These are phyloP conservation scores for Ustilago hordei DNA, from an alignment of 1,284 basidiomycete species.

Conservation along the genomic window DNA sequence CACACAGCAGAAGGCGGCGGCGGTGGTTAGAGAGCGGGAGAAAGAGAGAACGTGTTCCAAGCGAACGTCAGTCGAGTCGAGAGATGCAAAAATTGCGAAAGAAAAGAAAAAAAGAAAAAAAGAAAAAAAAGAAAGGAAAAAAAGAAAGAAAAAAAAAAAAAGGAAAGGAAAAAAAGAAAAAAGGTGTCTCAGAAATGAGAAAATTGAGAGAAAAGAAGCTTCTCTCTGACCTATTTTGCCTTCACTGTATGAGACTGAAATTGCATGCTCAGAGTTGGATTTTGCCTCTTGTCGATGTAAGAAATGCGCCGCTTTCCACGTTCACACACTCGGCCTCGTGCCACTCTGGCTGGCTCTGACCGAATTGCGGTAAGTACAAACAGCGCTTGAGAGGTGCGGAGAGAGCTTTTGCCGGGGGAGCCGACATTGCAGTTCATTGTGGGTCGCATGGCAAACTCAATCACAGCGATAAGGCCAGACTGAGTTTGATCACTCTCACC, in stretches of 20 bases:
- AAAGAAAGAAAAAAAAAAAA: too few species aligned
- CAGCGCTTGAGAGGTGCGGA: background rate
- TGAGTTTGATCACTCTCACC: background rate
- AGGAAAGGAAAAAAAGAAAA: too few species aligned
- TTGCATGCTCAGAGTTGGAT: background rate
- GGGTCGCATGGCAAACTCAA: background rate
- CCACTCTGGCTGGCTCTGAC: background rate
- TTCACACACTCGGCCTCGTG: background rate
- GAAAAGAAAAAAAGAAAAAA: background rate
- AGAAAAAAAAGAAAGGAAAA: too few species aligned
- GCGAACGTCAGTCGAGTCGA: background rate
- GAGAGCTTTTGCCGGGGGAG: background rate
- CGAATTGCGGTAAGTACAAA: background rate
- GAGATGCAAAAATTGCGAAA: background rate
- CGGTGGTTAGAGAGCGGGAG: background rate
- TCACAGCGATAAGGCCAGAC: background rate
- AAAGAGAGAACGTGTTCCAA: background rate
- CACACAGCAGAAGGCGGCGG: background rate
- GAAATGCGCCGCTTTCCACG: too few species aligned
- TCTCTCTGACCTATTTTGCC: background rate
- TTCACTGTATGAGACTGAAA: background rate
- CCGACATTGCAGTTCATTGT: constrained; percentile 5
- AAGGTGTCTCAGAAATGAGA: background rate
- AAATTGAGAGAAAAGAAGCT: background rate
- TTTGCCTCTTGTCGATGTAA: background rate